phyloP scores from a whole-genome alignment of 108 stramenopile genomes.

The Pseudonitzschia multistriata region DNA sequence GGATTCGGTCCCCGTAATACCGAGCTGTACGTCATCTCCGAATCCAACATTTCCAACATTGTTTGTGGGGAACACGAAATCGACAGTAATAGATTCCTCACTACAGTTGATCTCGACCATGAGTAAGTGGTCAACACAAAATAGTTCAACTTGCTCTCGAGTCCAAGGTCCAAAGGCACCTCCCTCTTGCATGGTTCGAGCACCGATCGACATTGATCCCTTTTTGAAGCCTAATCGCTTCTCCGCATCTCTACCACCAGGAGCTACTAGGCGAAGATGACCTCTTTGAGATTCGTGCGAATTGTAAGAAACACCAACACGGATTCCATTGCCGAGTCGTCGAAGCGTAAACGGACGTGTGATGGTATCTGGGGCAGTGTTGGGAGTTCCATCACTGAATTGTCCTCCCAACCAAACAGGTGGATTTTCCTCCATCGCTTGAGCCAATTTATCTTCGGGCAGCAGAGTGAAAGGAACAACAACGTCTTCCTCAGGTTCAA shows the following conservation, averaged over 20 bases:
- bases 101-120: constrained; percentile 97
- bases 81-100: constrained; percentile 90
- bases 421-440: constrained; percentile 58
- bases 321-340: constrained; percentile 80
- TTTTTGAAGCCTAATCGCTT: constrained; percentile 73
- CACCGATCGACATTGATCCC: constrained; percentile 89
- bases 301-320: constrained; percentile 79
- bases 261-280: constrained; percentile 85
- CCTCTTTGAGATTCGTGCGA: constrained; percentile 88
- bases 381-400: constrained; percentile 88
- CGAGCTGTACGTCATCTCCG: constrained; percentile 74
- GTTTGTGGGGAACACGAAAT: constrained; percentile 95
- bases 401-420: constrained; percentile 74
- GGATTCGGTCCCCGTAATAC: constrained; percentile 92
- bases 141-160: constrained; percentile 97
- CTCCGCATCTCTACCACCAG: constrained; percentile 92
- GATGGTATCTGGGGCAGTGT: constrained; percentile 77
- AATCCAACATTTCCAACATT: constrained; percentile 87
- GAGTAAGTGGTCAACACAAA: constrained; percentile 95
- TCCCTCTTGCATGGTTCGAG: constrained; percentile 97
- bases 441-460: constrained; percentile 62
- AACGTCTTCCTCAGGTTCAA: constrained; percentile 84
- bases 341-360: constrained; percentile 87
- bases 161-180: constrained; percentile 93
- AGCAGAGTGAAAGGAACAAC: constrained; percentile 82